A percentile compares a stretch with the other conserved stretches of the same genome.
These are phyloP conservation scores for Sisymbrium irio DNA, from an alignment of 345 rosid genomes.

Conservation along the genomic window DNA sequence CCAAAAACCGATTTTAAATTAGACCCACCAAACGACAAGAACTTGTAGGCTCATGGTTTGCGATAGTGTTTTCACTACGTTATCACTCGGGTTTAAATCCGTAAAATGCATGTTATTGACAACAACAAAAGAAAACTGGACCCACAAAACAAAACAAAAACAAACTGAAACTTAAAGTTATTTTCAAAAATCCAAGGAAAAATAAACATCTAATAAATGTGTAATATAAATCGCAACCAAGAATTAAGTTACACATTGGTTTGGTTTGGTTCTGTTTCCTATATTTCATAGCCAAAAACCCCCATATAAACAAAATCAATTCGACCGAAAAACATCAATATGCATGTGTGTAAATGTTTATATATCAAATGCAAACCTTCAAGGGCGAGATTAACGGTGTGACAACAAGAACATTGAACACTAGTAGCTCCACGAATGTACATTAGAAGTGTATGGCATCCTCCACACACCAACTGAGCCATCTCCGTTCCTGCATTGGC, in stretches of 20 bases:
- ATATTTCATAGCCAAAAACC: not conserved
- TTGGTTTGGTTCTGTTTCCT: not conserved
- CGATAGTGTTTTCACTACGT: not conserved
- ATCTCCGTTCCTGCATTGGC: conserved; percentile 78
- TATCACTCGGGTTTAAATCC: not conserved
- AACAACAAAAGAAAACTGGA: not conserved
- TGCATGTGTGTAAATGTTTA: conserved; percentile 11
- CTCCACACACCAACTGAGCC: conserved; percentile 98
- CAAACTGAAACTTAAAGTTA: not conserved
- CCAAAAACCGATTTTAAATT: not conserved
- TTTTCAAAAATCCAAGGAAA: not conserved
- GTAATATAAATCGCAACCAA: not conserved
- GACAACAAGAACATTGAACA: conserved; percentile 96
- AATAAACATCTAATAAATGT: not conserved
- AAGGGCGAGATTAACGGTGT: conserved; percentile 85
- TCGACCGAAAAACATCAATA: not conserved
- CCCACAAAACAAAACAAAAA: not conserved
- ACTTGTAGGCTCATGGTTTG: not conserved
- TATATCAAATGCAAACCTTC: conserved; percentile 52
- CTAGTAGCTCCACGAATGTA: conserved; percentile 98
- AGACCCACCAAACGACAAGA: not conserved
- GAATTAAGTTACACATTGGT: not conserved
- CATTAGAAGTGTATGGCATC: conserved; percentile 94
- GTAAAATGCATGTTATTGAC: not conserved
- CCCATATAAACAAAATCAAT: not conserved